phyloP scores from a whole-genome alignment of 768 basidiomycete genomes.

The Lactarius sp. region DNA sequence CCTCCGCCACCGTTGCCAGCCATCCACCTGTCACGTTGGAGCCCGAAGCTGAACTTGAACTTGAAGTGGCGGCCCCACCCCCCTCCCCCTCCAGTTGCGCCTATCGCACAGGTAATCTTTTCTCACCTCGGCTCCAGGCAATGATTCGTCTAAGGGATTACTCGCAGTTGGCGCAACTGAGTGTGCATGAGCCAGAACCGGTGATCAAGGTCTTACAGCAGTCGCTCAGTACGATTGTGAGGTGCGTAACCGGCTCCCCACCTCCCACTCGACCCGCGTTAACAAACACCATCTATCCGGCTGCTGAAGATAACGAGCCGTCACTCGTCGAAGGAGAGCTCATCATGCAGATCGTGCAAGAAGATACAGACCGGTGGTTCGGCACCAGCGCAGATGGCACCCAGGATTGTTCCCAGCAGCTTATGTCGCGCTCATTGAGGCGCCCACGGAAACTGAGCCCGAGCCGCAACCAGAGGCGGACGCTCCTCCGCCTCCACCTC shows the following conservation, averaged over 20 bases:
- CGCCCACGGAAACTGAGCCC: conserved; percentile 33
- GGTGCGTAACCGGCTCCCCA: conserved; percentile 32
- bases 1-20: background rate
- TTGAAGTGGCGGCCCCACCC: conserved; percentile 33
- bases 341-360: conserved; percentile 75
- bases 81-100: conserved; percentile 38
- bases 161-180: conserved; percentile 17
- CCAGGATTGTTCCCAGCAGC: conserved; percentile 90
- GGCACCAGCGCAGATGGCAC: conserved; percentile 62
- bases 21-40: conserved; percentile 29
- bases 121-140: conserved; percentile 6
- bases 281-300: conserved; percentile 36
- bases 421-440: conserved; percentile 76
- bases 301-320: conserved; percentile 86
- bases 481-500: conserved; percentile 52
- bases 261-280: background rate
- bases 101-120: conserved; percentile 25
- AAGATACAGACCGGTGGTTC: conserved; percentile 91
- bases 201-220: conserved; percentile 54
- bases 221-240: conserved; percentile 81
- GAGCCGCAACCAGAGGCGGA: conserved; percentile 44
- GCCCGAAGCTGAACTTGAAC: conserved; percentile 34
- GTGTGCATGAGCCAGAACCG: conserved; percentile 24
- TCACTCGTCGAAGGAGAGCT: conserved; percentile 71
- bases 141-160: background rate